Evolutionary conservation across 2,329 filamentous ascomycete genomes (phyloP).

Genomic region (Colletotrichum coccodes): DNA sequence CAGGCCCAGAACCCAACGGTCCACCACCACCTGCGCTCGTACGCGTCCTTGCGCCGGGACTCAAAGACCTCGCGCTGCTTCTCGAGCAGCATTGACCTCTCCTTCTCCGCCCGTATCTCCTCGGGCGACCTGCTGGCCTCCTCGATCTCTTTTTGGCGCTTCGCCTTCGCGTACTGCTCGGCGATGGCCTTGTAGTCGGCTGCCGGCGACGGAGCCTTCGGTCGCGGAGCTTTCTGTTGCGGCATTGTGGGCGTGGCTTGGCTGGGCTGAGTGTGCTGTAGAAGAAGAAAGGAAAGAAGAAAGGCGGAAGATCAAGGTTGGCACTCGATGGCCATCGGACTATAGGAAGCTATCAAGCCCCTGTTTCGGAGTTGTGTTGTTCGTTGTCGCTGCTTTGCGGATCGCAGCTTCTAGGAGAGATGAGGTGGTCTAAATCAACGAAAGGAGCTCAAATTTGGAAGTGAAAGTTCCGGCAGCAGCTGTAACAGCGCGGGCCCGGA

Average conservation of each 20-base stretch:
- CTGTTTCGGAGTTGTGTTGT: constrained; percentile 20
- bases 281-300: constrained; percentile 17
- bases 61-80: constrained; percentile 59
- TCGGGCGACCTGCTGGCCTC: constrained; percentile 45
- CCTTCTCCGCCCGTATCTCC: constrained; percentile 39
- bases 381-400: background rate
- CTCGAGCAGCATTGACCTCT: constrained; percentile 52
- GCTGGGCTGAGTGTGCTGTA: background rate
- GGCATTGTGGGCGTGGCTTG: constrained; percentile 23
- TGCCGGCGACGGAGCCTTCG: constrained; percentile 20
- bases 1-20: constrained; percentile 75
- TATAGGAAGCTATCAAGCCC: constrained; percentile 21
- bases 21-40: constrained; percentile 66
- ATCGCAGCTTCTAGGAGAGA: constrained; percentile 13
- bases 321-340: constrained; percentile 30
- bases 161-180: constrained; percentile 63
- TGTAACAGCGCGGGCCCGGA: background rate
- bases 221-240: constrained; percentile 24
- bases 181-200: constrained; percentile 64
- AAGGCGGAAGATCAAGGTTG: constrained; percentile 22
- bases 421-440: background rate
- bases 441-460: constrained; percentile 29
- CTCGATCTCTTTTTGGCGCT: constrained; percentile 57
- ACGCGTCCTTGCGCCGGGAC: constrained; percentile 56
- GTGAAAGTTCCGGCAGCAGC: constrained; percentile 18